phyloP scores from a whole-genome alignment of 1,284 basidiomycete genomes.

The Garcileccinum viscosum region DNA sequence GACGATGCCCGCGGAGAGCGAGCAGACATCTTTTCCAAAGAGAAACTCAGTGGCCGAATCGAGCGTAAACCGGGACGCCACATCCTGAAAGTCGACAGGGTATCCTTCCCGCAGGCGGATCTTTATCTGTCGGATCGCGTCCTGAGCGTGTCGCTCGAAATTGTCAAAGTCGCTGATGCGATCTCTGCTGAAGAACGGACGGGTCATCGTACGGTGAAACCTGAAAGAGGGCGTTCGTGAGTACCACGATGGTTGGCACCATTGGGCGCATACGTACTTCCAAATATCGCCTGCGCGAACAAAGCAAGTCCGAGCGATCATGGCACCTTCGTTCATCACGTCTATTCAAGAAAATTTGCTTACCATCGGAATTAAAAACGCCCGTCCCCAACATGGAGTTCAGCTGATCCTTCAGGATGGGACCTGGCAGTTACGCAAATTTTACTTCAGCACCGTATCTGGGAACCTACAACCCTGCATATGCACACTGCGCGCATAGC shows the following conservation, averaged over 20 bases:
- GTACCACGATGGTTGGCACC: neutral
- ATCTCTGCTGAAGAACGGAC: conserved; percentile 63
- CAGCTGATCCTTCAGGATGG: conserved; percentile 36
- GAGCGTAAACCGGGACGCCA: conserved; percentile 52
- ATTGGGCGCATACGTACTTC: conserved; percentile 45
- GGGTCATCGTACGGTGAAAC: conserved; percentile 50
- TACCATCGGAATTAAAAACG: conserved; percentile 68
- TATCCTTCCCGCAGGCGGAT: conserved; percentile 47
- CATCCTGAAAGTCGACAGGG: conserved; percentile 59
- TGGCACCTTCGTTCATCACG: neutral
- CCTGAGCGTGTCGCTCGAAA: conserved; percentile 54
- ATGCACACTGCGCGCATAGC: neutral
- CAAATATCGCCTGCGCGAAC: conserved; percentile 52
- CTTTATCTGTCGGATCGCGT: conserved; percentile 48
- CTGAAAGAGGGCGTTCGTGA: neutral
- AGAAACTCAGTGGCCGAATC: conserved; percentile 59
- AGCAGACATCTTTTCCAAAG: conserved; percentile 48
- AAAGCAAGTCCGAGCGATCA: neutral
- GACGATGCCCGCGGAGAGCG: conserved; percentile 42
- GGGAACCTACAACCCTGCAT: neutral
- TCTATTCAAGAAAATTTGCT: conserved; percentile 7
- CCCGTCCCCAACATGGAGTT: conserved; percentile 55
- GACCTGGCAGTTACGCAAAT: conserved; percentile 18
- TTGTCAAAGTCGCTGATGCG: conserved; percentile 60
- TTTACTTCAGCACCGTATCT: conserved; percentile 7